Base-by-base conservation (phyloP, 371 early-diverging fungal species). In the Basidiobolus meristosporus region DNA sequence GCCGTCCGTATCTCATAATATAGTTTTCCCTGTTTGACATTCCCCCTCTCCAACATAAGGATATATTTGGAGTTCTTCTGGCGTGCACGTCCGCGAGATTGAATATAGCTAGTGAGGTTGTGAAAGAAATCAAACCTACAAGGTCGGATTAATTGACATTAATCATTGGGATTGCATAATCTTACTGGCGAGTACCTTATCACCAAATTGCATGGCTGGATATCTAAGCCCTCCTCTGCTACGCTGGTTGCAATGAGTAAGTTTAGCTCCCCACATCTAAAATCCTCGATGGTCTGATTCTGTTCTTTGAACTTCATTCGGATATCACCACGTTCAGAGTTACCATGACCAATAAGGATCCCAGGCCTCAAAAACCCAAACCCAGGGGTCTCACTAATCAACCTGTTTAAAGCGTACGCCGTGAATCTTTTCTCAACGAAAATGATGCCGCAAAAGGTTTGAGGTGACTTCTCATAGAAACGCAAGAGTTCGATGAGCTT, bases 161-260 rank as follows among this genome's bases (percentile, higher is more conserved):
- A 1, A 23, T 9, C 28, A 26, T 9, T 23, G 2, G 9, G 7
- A 9, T 11, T 26, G 15, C 18, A 20, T 9, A 7, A 11, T 20
- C 16, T 38, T 10, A 38, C 21, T n/a, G 6, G 14, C 14, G 36
- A 62, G 44, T 68, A 81, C 69, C 82, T 63, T 14, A 98, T 69
- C 15, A 98, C 93, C 28, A 91, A 52, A 41, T 86, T 92, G 56
- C 97, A 95, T 0, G 85, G 75, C 42, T 79, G 81, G 39, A 98
- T 87, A 57, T 99, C 99, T 2, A 98, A 56, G 2, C 98, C 98
- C 58, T 98, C 92, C 48, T 96, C 93, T 18, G 88, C 95, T 12
- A 98, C 92, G 53, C 77, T 75, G 7, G 98, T 97, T 7, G 92
- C 82, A 23, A 97, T 71, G 3, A 98, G 51, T 17, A 89, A 48